Base-by-base conservation (phyloP, 2,329 filamentous ascomycete genomes). In the Pestalotiopsis sp. region DNA sequence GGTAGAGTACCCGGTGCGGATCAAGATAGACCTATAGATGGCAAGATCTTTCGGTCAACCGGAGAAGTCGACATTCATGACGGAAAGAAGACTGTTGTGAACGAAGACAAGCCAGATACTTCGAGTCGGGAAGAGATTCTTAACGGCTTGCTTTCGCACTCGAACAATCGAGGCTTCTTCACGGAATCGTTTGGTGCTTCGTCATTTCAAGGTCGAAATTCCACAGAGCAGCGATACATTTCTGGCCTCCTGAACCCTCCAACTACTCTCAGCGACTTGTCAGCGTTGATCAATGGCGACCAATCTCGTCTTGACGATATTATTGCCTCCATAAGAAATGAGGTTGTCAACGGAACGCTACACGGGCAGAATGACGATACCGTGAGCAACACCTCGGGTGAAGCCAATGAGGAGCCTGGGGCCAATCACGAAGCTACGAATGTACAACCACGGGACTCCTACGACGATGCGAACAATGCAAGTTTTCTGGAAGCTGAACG, bases 1-100 rank as follows among this genome's bases (percentile, higher is more conserved):
- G 91, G 91, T 1, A 84, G 86, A 67, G 90, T 93, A 20, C 90
- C 92, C 2, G 80, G 85, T 0, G 89, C 88, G 14, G 90, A 93
- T 68, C 81, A 84, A 38, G 85, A 85, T n/a, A 84, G 88, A 67
- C 84, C 81, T 12, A 87, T 90, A 62, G 87, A 93, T 73, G 92
- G 92, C 68, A 94, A 95, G 77, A 82, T 85, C n/a, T 82, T 85
- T 58, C 86, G 87, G 64, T 78, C 81, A 3, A 87, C 91, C 70
- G 92, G 92, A 1, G 90, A 92, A 62, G 82, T 92, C 67, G 84
- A 90, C 57, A 82, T 95, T 14, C 81, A 85, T 1, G 87, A 92
- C 69, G 88, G 87, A 7, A 85, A 85, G 25, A 77, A 77, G 59
- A 84, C 87, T 1, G 86, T 89, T 3, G 82, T 93, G 58, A 87